A percentile compares a stretch with the other conserved stretches of the same genome.
phyloP scores from a whole-genome alignment of 306 rosid species.

The Herpetospermum pedunculosum region DNA sequence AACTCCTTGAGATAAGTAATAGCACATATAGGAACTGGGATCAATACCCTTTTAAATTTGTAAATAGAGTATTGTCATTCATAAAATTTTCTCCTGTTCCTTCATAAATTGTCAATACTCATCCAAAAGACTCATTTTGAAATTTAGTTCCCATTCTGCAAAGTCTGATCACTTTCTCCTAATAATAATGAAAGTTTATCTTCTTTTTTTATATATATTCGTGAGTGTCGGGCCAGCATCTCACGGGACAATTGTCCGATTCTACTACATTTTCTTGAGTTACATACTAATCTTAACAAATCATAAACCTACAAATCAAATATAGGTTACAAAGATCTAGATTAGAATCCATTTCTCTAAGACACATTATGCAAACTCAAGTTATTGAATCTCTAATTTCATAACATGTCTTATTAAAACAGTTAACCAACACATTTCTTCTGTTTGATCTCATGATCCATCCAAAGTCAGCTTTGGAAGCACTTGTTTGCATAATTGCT shows the following conservation, averaged over 20 bases:
- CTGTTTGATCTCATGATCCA: neutral
- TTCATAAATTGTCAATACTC: conserved; percentile 5
- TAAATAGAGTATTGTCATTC: conserved; percentile 30
- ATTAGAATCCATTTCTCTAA: too few relatives aligned
- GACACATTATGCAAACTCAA: too few relatives aligned
- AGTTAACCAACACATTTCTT: neutral
- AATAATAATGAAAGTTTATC: neutral
- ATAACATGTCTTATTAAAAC: neutral
- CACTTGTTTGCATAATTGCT: neutral
- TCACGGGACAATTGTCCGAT: too few relatives aligned
- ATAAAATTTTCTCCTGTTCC: conserved; percentile 17
- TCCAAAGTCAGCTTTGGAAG: conserved; percentile 3
- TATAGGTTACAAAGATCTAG: neutral
- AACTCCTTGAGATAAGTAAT: neutral
- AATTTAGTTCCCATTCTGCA: neutral
- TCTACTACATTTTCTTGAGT: neutral
- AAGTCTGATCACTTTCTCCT: neutral
- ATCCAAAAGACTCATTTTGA: neutral
- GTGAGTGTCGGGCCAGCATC: too few relatives aligned
- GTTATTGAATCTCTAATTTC: neutral
- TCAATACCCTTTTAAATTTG: conserved; percentile 42
- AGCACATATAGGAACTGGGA: conserved; percentile 27
- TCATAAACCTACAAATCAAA: neutral
- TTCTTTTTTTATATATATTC: too few relatives aligned
- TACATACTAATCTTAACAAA: neutral